phyloP scores from a whole-genome alignment of 1,139 yeast species.

The Candida sp. region DNA sequence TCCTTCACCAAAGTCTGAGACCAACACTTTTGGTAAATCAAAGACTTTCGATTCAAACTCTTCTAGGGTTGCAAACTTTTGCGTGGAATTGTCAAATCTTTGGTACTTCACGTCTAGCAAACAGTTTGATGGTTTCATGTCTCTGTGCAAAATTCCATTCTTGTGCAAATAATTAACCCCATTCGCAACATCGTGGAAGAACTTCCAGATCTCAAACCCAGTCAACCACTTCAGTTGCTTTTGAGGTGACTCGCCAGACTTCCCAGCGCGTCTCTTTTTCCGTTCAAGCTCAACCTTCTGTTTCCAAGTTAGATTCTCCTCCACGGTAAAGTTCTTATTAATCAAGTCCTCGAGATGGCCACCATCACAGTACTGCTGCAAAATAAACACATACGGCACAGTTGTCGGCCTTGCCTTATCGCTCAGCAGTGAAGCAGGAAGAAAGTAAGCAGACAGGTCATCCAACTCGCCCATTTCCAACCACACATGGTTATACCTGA shows the following conservation, averaged over 20 bases:
- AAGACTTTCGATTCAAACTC: slow-evolving; percentile 27
- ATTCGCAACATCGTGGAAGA: slow-evolving; percentile 66
- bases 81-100: slow-evolving; percentile 10
- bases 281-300: slow-evolving; percentile 32
- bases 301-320: slow-evolving; percentile 25
- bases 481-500: slow-evolving; percentile 93
- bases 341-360: slow-evolving; percentile 83
- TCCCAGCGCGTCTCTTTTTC: slow-evolving; percentile 22
- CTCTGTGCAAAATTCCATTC: slow-evolving; percentile 82
- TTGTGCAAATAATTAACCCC: slow-evolving; percentile 78
- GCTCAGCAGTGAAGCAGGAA: slow-evolving; percentile 16
- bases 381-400: slow-evolving; percentile 82
- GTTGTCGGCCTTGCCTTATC: slow-evolving; percentile 9
- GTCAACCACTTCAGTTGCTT: slow-evolving; percentile 26
- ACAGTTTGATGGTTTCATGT: slow-evolving; percentile 89
- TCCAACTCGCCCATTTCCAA: slow-evolving; percentile 71
- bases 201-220: slow-evolving; percentile 54
- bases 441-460: slow-evolving; percentile 38
- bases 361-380: slow-evolving; percentile 88
- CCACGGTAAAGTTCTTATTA: slow-evolving; percentile 28
- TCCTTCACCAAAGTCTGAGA: slow-evolving; percentile 92
- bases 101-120: slow-evolving; percentile 50
- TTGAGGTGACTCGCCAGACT: slow-evolving; percentile 5
- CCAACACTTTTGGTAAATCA: slow-evolving; percentile 67
- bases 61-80: slow-evolving; percentile 15